phyloP scores from a whole-genome alignment of 768 basidiomycete species.

The Phlegmacium glaucopus region DNA sequence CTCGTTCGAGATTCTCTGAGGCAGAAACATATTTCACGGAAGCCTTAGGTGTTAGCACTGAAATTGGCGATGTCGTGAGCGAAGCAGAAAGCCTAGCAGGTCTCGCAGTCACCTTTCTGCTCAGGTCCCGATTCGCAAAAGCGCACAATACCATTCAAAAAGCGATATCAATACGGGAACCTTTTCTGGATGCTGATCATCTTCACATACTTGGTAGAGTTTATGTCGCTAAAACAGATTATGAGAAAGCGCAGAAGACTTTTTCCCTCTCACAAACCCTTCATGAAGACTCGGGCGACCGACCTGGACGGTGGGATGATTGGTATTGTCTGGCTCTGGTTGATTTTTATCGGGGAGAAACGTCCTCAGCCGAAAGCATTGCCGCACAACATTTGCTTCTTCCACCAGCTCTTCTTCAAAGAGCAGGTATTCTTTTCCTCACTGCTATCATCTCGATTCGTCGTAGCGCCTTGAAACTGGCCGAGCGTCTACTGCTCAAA shows the following conservation, averaged over 20 bases:
- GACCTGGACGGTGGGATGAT: constrained; percentile 18
- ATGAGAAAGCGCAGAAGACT: constrained; percentile 11
- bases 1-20: constrained; percentile 14
- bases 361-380: neutral
- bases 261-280: constrained; percentile 10
- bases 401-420: neutral
- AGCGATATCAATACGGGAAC: constrained; percentile 19
- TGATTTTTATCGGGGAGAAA: constrained; percentile 9
- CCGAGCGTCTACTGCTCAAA: neutral
- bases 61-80: constrained; percentile 15
- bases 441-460: neutral
- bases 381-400: neutral
- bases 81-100: constrained; percentile 22
- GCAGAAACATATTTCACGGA: constrained; percentile 18
- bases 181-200: constrained; percentile 21
- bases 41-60: constrained; percentile 12
- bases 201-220: constrained; percentile 23
- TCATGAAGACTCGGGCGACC: constrained; percentile 14
- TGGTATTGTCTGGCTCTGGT: constrained; percentile 10
- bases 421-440: constrained; percentile 1
- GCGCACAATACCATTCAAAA: constrained; percentile 16
- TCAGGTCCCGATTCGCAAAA: constrained; percentile 22
- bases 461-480: neutral
- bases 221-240: constrained; percentile 15
- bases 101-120: constrained; percentile 17